phyloP scores from a whole-genome alignment of 257 asterid species.

The Ophiorrhiza pumila region DNA sequence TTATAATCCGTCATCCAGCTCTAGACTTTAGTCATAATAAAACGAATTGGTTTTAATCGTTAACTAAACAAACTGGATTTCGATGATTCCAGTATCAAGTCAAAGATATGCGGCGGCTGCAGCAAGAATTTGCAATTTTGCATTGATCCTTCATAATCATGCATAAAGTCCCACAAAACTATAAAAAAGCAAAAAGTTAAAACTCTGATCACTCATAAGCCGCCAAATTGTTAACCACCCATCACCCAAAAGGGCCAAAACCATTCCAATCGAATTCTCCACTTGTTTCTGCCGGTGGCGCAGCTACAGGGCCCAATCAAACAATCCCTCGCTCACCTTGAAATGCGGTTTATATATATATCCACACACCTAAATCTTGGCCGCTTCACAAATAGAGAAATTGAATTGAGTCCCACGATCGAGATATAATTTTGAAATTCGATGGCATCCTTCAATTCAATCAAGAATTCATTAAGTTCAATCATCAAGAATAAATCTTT shows the following conservation, averaged over 20 bases:
- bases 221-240: background rate
- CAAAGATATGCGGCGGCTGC: too few relatives aligned
- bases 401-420: background rate
- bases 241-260: too few relatives aligned
- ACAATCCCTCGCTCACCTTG: background rate
- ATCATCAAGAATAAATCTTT: background rate
- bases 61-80: too few relatives aligned
- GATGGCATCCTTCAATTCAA: constrained; percentile 13
- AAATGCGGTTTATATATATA: background rate
- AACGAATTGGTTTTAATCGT: too few relatives aligned
- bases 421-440: background rate
- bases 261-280: too few relatives aligned
- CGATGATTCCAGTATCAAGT: too few relatives aligned
- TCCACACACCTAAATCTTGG: background rate
- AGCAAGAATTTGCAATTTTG: too few relatives aligned
- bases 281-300: too few relatives aligned
- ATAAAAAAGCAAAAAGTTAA: background rate
- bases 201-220: background rate
- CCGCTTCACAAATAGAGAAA: background rate
- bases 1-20: too few relatives aligned
- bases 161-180: background rate
- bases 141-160: too few relatives aligned
- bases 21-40: too few relatives aligned
- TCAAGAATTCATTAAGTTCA: constrained; percentile 9
- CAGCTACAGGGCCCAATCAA: too few relatives aligned